Evolutionary conservation across 78 protist species (phyloP), one percentile per base, ranked within the genome.

Genomic region (Polysphondylium violaceum): DNA sequence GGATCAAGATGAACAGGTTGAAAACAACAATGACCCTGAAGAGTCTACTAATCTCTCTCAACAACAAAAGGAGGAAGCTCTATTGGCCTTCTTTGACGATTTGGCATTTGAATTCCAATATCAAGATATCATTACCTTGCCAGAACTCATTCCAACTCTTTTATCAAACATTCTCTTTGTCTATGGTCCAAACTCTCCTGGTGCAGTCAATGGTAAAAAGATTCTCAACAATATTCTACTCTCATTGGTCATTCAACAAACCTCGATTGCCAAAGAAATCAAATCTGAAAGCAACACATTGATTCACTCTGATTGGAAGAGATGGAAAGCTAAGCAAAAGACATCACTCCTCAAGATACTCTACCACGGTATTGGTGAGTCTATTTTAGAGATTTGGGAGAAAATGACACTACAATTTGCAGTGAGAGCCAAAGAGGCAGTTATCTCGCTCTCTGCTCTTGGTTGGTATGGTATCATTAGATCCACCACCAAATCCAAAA

Each of bases 21-120:
- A 61, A 61, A 3, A 8, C 11, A 6, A 6, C 7, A 29, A 55
- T 19, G 23, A 55, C 23, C 61, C 61, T 19, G 27, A 27, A 2
- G 25, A 43, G 25, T 68, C 36, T 44, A 44, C 23, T 68, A 41
- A 27, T 21, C 14, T 36, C 11, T 43, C 76, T 27, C 43, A 53
- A 68, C 38, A 17, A 33, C 88, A 33, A 29, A 36, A n/a, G 25
- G 89, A 81, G 40, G 89, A 64, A 27, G 38, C 89, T 3, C 29
- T 65, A 21, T n/a, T 81, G 2, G 41, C 38, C 6, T 81, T 81
- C 69, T 56, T 81, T 36, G 89, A 81, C 2, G 89, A 81, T 29
- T 21, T 81, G 64, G 19, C 77, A 56, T 81, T 81, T 55, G 89
- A 81, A 47, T 81, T 81, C 59, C 76, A 68, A 68, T 40, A 40